Evolutionary conservation across 768 basidiomycete species (phyloP).

Genomic region (Tephrocybe rancida): DNA sequence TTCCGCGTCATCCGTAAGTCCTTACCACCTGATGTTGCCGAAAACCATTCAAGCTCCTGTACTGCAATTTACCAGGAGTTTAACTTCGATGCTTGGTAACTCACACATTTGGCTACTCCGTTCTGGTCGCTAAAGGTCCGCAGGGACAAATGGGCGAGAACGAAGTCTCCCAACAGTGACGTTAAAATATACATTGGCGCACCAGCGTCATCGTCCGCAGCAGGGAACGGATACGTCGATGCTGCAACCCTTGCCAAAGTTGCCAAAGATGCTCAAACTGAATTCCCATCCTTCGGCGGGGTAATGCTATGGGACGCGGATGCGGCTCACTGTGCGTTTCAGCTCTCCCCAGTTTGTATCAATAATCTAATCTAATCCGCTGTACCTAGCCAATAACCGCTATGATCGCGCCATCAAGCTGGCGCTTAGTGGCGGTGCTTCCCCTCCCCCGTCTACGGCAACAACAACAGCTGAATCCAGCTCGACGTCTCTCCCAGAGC

Average conservation of each 20-base stretch:
- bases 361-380: no score
- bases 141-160: slow-evolving; percentile 66
- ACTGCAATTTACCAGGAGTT: slow-evolving; percentile 36
- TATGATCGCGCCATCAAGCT: slow-evolving; percentile 55
- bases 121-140: background rate
- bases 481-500: slow-evolving; percentile 11
- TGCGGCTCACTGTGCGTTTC: slow-evolving; percentile 41
- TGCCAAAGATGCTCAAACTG: slow-evolving; percentile 44
- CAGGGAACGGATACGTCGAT: slow-evolving; percentile 54
- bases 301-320: slow-evolving; percentile 52
- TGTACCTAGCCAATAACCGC: slow-evolving; percentile 44
- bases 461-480: background rate
- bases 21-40: background rate
- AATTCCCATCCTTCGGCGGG: slow-evolving; percentile 63
- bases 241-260: slow-evolving; percentile 43
- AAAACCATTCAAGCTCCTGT: background rate
- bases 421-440: slow-evolving; percentile 33
- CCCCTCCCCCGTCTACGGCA: slow-evolving; percentile 11
- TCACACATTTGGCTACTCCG: background rate
- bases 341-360: no score
- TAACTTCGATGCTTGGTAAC: slow-evolving; percentile 52
- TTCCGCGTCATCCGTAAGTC: slow-evolving; percentile 37
- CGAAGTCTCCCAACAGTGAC: slow-evolving; percentile 53
- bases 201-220: slow-evolving; percentile 52
- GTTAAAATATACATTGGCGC: slow-evolving; percentile 66